A percentile compares a stretch with the other conserved stretches of the same genome.
These are phyloP conservation scores for Cystofilobasidium bisporidii DNA, from an alignment of 768 basidiomycete genomes.

Conservation along the genomic window DNA sequence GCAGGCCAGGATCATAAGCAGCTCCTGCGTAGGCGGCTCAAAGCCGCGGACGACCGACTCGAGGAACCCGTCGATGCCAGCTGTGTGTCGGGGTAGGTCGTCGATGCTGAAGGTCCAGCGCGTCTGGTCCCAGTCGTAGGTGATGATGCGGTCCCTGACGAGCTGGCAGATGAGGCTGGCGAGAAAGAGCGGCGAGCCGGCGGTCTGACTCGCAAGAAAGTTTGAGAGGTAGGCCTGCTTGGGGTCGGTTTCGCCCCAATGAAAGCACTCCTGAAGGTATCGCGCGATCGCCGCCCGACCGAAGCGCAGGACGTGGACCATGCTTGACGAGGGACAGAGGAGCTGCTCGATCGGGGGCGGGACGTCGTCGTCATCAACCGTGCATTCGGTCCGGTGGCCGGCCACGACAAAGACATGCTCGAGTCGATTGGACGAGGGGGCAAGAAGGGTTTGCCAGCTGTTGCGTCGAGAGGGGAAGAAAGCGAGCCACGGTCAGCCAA, in stretches of 20 bases:
- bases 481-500: too few species aligned
- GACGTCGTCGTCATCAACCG: not conserved
- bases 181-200: not conserved
- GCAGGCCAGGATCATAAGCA: constrained; percentile 13
- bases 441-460: constrained; percentile 22
- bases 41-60: not conserved
- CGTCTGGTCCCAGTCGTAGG: not conserved
- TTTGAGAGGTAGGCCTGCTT: not conserved
- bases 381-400: constrained; percentile 1
- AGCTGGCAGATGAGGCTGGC: not conserved
- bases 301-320: not conserved
- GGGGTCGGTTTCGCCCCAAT: not conserved
- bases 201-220: constrained; percentile 14
- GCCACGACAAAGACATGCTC: constrained; percentile 24
- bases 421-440: not conserved
- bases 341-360: not conserved
- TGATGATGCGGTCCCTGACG: constrained; percentile 1
- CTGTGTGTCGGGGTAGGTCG: not conserved
- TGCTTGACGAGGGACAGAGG: not conserved
- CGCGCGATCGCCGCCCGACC: not conserved
- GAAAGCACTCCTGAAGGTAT: constrained; percentile 7
- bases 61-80: constrained; percentile 6
- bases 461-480: too few species aligned
- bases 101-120: constrained; percentile 8
- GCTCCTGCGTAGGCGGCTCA: not conserved